Conservation (phyloP, 164 flowering plant genomes). For the Annona squamosa region DNA sequence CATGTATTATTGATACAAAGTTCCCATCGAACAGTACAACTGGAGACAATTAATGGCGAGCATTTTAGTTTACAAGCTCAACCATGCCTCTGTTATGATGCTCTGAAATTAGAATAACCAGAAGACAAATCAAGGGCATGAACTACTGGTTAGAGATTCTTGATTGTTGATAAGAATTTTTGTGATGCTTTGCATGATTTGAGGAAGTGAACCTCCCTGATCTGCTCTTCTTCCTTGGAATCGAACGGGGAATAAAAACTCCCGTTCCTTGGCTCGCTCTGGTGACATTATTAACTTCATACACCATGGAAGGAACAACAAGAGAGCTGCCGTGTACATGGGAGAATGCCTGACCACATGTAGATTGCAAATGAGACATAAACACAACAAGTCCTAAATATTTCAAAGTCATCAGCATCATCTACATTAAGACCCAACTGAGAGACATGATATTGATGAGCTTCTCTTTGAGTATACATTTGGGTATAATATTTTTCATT, state of each 20-base stretch:
- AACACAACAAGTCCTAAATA: neutral
- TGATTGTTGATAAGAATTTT: constrained; percentile 24
- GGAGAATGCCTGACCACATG: neutral
- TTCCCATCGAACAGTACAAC: too few species aligned
- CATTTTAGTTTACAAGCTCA: neutral
- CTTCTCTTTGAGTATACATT: neutral
- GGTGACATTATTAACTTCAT: constrained; percentile 32
- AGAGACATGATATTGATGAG: neutral
- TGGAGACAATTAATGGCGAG: too few species aligned
- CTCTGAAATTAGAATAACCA: constrained; percentile 20
- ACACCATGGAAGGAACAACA: neutral
- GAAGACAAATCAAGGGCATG: constrained; percentile 12
- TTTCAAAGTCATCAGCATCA: neutral
- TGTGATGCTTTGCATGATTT: constrained; percentile 26
- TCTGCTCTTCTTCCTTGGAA: constrained; percentile 52
- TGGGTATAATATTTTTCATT: too few species aligned
- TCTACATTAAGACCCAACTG: neutral
- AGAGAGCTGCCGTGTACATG: neutral
- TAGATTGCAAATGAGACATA: neutral
- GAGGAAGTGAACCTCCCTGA: constrained; percentile 35
- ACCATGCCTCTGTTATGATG: constrained; percentile 1
- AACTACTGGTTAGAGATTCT: constrained; percentile 17
- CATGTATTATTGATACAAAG: too few species aligned
- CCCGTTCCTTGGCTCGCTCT: constrained; percentile 82
- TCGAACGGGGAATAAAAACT: constrained; percentile 72